Percentiles rank a stretch among this genome's conserved stretches.
These are phyloP conservation scores for Isoetes engelmannii DNA, from an alignment of 83 land plant genomes.

Conservation along the genomic window DNA sequence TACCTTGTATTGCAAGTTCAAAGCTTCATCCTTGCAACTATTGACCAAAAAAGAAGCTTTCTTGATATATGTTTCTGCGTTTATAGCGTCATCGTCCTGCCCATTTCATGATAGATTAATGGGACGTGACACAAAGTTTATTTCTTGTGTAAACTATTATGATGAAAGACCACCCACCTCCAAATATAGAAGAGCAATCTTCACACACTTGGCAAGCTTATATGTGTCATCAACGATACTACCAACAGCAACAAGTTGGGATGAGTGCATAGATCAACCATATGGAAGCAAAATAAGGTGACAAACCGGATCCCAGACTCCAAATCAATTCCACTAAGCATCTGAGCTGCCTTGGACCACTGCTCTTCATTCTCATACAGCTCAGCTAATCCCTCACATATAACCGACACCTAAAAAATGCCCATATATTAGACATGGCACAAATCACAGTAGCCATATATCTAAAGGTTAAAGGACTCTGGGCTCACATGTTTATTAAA, in stretches of 20 bases:
- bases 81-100: conserved; percentile 99
- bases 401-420: conserved; percentile 63
- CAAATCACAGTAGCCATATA: not conserved
- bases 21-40: conserved; percentile 84
- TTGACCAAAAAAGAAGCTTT: conserved; percentile 95
- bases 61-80: conserved; percentile 94
- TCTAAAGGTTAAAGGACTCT: not conserved
- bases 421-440: not conserved
- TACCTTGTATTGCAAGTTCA: conserved; percentile 95
- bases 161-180: conserved; percentile 51
- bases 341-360: conserved; percentile 98
- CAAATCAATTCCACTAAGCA: conserved; percentile 97
- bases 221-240: conserved; percentile 60
- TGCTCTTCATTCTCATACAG: conserved; percentile 85
- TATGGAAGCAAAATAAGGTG: not conserved
- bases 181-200: conserved; percentile 91
- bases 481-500: too few relatives aligned
- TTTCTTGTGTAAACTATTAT: not conserved
- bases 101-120: not conserved
- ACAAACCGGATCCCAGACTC: conserved; percentile 89
- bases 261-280: not conserved
- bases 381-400: conserved; percentile 94
- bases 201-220: conserved; percentile 89
- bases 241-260: conserved; percentile 6
- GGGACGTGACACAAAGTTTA: not conserved